phyloP scores from a whole-genome alignment of 306 rosid species.

The Pyrus communis region DNA sequence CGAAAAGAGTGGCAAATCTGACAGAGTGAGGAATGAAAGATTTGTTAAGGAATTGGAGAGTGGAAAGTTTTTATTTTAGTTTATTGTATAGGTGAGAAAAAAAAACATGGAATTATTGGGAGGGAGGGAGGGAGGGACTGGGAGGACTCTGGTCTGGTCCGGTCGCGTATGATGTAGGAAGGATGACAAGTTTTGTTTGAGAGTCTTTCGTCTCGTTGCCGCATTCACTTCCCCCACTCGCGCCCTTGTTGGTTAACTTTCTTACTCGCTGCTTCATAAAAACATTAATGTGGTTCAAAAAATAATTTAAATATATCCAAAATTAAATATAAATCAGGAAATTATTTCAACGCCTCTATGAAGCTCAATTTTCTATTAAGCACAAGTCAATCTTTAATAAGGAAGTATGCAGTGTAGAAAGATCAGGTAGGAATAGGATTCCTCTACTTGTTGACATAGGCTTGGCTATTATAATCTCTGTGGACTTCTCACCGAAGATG shows the following conservation, averaged over 20 bases:
- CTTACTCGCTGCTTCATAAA: neutral
- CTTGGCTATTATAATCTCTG: too few species aligned
- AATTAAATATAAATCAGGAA: too few species aligned
- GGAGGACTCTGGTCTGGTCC: slow-evolving; percentile 2
- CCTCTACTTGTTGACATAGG: too few species aligned
- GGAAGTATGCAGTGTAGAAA: too few species aligned
- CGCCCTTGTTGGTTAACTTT: neutral
- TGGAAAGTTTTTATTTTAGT: neutral
- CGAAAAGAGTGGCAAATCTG: neutral
- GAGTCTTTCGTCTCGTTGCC: neutral
- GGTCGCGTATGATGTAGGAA: neutral
- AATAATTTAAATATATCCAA: too few species aligned
- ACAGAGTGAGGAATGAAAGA: neutral
- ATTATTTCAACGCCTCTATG: too few species aligned
- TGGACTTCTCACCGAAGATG: too few species aligned
- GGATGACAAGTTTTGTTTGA: slow-evolving; percentile 6
- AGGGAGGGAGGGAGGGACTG: neutral
- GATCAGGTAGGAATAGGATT: too few species aligned
- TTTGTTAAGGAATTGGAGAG: neutral
- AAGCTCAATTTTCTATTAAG: too few species aligned
- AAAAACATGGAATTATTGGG: neutral
- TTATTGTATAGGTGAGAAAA: neutral
- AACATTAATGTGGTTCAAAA: too few species aligned
- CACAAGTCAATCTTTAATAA: too few species aligned
- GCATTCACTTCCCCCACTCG: neutral